Evolutionary conservation across 805 yeast genomes (phyloP).

Genomic region (Sugiyamaella valdiviana): DNA sequence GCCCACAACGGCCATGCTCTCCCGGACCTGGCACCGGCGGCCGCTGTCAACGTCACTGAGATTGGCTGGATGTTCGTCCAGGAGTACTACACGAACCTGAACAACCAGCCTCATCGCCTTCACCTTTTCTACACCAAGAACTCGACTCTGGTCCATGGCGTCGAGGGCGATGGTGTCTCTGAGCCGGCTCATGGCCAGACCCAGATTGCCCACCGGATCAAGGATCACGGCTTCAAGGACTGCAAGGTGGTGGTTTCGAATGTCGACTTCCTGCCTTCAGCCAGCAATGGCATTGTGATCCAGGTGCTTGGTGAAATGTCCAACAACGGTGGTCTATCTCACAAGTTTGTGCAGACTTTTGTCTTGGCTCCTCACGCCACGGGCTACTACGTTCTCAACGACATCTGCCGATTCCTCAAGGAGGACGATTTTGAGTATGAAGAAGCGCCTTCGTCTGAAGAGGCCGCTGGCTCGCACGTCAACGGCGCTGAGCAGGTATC

Average conservation of each 20-base stretch:
- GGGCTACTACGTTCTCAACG: slow-evolving; percentile 34
- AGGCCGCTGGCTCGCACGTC: slow-evolving; percentile 1
- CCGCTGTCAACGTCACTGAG: slow-evolving; percentile 8
- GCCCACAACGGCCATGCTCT: neutral
- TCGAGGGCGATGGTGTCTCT: slow-evolving; percentile 31
- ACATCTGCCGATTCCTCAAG: slow-evolving; percentile 34
- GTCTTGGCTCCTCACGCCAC: slow-evolving; percentile 30
- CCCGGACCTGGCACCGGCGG: neutral
- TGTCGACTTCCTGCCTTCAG: slow-evolving; percentile 33
- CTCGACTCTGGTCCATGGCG: slow-evolving; percentile 34
- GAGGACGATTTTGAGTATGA: slow-evolving; percentile 29
- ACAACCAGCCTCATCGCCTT: slow-evolving; percentile 29
- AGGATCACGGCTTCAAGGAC: slow-evolving; percentile 28
- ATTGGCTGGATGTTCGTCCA: slow-evolving; percentile 39
- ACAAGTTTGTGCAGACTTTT: slow-evolving; percentile 38
- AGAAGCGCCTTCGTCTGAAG: slow-evolving; percentile 3
- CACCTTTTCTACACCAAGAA: slow-evolving; percentile 32
- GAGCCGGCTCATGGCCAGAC: slow-evolving; percentile 27
- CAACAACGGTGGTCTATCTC: slow-evolving; percentile 27
- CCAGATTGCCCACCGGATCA: slow-evolving; percentile 29
- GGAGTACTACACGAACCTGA: slow-evolving; percentile 34
- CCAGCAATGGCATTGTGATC: slow-evolving; percentile 31
- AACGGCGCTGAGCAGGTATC: neutral
- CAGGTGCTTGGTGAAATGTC: slow-evolving; percentile 39
- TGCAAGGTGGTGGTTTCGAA: slow-evolving; percentile 34